Conservation (phyloP, 2,329 filamentous ascomycete genomes). For the Colletotrichum incanum region DNA sequence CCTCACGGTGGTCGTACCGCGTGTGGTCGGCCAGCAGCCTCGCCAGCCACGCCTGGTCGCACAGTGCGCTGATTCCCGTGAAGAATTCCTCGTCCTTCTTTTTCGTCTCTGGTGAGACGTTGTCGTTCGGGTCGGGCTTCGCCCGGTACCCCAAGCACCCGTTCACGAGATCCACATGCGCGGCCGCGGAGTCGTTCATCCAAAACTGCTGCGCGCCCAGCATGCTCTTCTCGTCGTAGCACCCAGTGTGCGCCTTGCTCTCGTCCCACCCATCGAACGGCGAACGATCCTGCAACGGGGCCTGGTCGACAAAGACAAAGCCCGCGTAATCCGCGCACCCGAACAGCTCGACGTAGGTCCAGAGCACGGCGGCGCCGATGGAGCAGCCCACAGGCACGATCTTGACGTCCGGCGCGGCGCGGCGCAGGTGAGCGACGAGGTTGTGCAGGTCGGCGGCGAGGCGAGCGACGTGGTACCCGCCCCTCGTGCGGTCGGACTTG, state of each 20-base stretch:
- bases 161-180: slow-evolving; percentile 51
- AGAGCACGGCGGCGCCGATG: slow-evolving; percentile 58
- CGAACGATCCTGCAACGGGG: slow-evolving; percentile 57
- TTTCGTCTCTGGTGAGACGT: slow-evolving; percentile 46
- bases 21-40: slow-evolving; percentile 57
- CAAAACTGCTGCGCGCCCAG: slow-evolving; percentile 50
- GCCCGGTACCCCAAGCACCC: slow-evolving; percentile 56
- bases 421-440: slow-evolving; percentile 50
- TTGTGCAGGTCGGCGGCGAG: slow-evolving; percentile 56
- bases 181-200: slow-evolving; percentile 44
- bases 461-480: slow-evolving; percentile 59
- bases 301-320: slow-evolving; percentile 58
- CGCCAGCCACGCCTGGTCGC: slow-evolving; percentile 57
- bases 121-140: slow-evolving; percentile 46
- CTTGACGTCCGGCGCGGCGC: slow-evolving; percentile 21
- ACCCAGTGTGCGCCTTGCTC: slow-evolving; percentile 52
- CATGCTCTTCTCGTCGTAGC: slow-evolving; percentile 57
- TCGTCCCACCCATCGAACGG: slow-evolving; percentile 52
- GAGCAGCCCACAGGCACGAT: slow-evolving; percentile 57
- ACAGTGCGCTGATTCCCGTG: slow-evolving; percentile 50
- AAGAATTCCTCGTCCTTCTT: slow-evolving; percentile 55
- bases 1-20: slow-evolving; percentile 59
- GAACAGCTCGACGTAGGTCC: slow-evolving; percentile 59
- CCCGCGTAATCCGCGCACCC: slow-evolving; percentile 51
- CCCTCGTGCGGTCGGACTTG: slow-evolving; percentile 49